A percentile compares a stretch with the other conserved stretches of the same genome.
phyloP scores from a whole-genome alignment of 345 rosid genomes.

The Arabidopsis suecica region DNA sequence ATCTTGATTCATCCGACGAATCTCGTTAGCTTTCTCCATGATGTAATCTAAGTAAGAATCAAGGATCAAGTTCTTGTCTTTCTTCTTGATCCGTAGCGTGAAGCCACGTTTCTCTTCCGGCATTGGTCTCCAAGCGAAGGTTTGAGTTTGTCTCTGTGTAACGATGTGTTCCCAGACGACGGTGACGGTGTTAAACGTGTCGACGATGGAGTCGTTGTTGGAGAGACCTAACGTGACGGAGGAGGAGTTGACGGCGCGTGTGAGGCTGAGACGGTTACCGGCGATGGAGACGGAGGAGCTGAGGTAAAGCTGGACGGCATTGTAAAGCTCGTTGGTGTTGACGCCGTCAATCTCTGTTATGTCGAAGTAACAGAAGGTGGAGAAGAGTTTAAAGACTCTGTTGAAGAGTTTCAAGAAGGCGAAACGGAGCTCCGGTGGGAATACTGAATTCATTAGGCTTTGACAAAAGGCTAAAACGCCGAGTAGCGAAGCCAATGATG shows the following conservation, averaged over 20 bases:
- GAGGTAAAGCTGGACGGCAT: slow-evolving; percentile 89
- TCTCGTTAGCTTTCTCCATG: slow-evolving; percentile 29
- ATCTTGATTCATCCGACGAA: slow-evolving; percentile 40
- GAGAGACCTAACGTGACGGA: slow-evolving; percentile 36
- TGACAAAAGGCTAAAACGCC: slow-evolving; percentile 39
- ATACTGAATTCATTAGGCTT: slow-evolving; percentile 22
- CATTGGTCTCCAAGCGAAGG: slow-evolving; percentile 37
- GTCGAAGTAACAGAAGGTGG: slow-evolving; percentile 74
- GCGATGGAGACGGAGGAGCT: slow-evolving; percentile 60
- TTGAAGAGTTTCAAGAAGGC: slow-evolving; percentile 21
- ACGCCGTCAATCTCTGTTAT: slow-evolving; percentile 92
- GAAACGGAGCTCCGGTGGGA: slow-evolving; percentile 41
- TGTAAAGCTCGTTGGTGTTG: slow-evolving; percentile 96
- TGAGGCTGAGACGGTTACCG: slow-evolving; percentile 42
- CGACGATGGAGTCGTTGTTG: slow-evolving; percentile 37
- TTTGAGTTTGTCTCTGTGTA: slow-evolving; percentile 30
- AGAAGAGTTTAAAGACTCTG: slow-evolving; percentile 32
- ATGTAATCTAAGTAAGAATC: slow-evolving; percentile 30
- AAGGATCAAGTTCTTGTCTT: slow-evolving; percentile 17
- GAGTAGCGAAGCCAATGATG: slow-evolving; percentile 36
- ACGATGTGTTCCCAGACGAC: slow-evolving; percentile 39
- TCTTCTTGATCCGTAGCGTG: slow-evolving; percentile 40
- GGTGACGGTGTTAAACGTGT: slow-evolving; percentile 30
- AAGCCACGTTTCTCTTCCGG: slow-evolving; percentile 41
- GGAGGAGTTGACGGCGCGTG: slow-evolving; percentile 40